A percentile compares a stretch with the other conserved stretches of the same genome.
Evolutionary conservation across 352 stramenopile genomes (phyloP).

Genomic region (Pseudoperonospora humuli): DNA sequence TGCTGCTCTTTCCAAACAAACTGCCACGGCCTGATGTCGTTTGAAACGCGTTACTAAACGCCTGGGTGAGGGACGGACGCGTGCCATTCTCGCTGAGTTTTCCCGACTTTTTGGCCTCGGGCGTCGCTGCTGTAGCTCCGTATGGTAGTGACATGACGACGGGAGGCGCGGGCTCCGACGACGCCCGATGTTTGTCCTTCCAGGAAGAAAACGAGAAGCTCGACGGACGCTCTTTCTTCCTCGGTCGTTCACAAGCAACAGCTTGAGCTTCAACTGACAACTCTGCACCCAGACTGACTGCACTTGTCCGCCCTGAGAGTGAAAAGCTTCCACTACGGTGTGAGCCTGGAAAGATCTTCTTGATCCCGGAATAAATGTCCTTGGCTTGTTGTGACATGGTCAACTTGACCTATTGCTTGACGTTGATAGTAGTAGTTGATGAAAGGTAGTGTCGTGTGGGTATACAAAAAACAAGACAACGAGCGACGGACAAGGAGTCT

Average conservation of each 20-base stretch:
- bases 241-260: constrained; percentile 21
- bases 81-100: constrained; percentile 4
- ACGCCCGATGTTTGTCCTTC: constrained; percentile 38
- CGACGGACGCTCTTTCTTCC: constrained; percentile 20
- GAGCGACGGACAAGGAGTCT: neutral
- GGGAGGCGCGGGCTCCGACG: constrained; percentile 12
- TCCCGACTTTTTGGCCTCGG: constrained; percentile 18
- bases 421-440: neutral
- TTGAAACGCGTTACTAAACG: constrained; percentile 20
- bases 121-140: constrained; percentile 27
- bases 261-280: constrained; percentile 33
- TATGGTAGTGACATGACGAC: constrained; percentile 38
- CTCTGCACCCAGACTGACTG: constrained; percentile 14
- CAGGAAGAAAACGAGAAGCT: constrained; percentile 48
- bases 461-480: constrained; percentile 8
- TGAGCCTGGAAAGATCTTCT: constrained; percentile 63
- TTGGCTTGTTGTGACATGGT: constrained; percentile 69
- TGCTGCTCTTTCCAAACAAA: constrained; percentile 16
- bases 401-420: neutral
- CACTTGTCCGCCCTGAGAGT: constrained; percentile 24
- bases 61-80: constrained; percentile 22
- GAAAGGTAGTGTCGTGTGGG: neutral
- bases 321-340: constrained; percentile 47
- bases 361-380: constrained; percentile 71
- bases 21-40: constrained; percentile 14